These are phyloP conservation scores for Sugiyamaella pinicola DNA, from an alignment of 1,139 yeast species.

Conservation along the genomic window DNA sequence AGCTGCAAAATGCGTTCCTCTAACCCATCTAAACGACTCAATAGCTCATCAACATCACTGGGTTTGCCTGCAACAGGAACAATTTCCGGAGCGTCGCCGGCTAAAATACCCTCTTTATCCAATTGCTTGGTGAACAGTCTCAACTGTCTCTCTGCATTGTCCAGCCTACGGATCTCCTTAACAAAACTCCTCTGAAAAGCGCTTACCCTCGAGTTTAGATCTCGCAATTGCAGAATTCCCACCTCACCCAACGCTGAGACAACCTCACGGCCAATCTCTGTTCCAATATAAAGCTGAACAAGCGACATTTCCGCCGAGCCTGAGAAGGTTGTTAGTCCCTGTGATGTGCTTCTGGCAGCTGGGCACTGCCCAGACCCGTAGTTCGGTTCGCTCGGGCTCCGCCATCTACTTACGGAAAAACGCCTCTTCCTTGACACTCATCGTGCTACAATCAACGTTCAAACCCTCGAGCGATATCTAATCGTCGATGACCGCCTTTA, in stretches of 20 bases:
- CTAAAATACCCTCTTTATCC: constrained; percentile 35
- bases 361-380: constrained; percentile 9
- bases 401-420: constrained; percentile 26
- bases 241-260: constrained; percentile 79
- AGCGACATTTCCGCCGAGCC: constrained; percentile 95
- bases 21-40: constrained; percentile 61
- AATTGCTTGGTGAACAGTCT: constrained; percentile 36
- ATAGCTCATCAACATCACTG: constrained; percentile 67
- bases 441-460: not conserved
- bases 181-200: constrained; percentile 88
- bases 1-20: constrained; percentile 62
- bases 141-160: constrained; percentile 63
- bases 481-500: not conserved
- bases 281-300: constrained; percentile 89
- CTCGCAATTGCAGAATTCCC: constrained; percentile 85
- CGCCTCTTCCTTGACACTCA: constrained; percentile 23
- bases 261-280: constrained; percentile 85
- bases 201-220: constrained; percentile 74
- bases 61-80: constrained; percentile 51
- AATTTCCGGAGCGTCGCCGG: constrained; percentile 33
- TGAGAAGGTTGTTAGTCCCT: constrained; percentile 23
- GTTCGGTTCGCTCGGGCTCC: constrained; percentile 8
- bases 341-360: constrained; percentile 6
- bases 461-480: too few relatives aligned
- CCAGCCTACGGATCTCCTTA: constrained; percentile 71